Evolutionary conservation across 257 asterid species (phyloP).

Genomic region (Eustoma russellianum): DNA sequence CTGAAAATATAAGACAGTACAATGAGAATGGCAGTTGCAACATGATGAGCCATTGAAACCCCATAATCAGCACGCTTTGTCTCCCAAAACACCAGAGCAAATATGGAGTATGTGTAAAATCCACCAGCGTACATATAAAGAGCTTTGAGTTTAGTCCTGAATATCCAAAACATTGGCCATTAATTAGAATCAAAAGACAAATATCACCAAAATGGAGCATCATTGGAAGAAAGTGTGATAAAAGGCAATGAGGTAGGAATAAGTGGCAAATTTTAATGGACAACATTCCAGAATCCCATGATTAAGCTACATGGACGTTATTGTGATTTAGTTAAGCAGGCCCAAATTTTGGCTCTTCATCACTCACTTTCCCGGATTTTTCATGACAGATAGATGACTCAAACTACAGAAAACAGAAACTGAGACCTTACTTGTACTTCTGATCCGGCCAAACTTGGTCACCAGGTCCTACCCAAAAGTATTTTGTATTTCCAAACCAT

Average conservation of each 20-base stretch:
- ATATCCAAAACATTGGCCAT: not conserved
- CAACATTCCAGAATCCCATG: not conserved
- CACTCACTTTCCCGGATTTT: not conserved
- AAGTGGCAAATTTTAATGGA: not conserved
- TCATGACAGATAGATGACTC: not conserved
- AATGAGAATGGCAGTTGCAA: slow-evolving; percentile 70
- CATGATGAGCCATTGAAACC: slow-evolving; percentile 89
- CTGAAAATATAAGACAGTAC: slow-evolving; percentile 58
- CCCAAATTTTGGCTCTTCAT: not conserved
- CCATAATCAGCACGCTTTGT: slow-evolving; percentile 94
- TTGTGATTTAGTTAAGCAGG: not conserved
- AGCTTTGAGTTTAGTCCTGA: slow-evolving; percentile 83
- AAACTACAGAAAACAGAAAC: not conserved
- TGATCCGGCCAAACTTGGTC: slow-evolving; percentile 83
- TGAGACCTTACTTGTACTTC: slow-evolving; percentile 57
- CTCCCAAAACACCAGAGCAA: slow-evolving; percentile 90
- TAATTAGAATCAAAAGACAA: not conserved
- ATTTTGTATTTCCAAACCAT: slow-evolving; percentile 65
- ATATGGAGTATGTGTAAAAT: slow-evolving; percentile 80
- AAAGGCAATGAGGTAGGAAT: not conserved
- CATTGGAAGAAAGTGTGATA: not conserved
- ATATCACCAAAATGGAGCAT: not conserved
- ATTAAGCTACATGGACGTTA: not conserved
- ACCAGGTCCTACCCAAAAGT: slow-evolving; percentile 92
- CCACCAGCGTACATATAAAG: slow-evolving; percentile 83